Evolutionary conservation across 202 grass and related monocot genomes (phyloP).

Genomic region (Zizania palustris): DNA sequence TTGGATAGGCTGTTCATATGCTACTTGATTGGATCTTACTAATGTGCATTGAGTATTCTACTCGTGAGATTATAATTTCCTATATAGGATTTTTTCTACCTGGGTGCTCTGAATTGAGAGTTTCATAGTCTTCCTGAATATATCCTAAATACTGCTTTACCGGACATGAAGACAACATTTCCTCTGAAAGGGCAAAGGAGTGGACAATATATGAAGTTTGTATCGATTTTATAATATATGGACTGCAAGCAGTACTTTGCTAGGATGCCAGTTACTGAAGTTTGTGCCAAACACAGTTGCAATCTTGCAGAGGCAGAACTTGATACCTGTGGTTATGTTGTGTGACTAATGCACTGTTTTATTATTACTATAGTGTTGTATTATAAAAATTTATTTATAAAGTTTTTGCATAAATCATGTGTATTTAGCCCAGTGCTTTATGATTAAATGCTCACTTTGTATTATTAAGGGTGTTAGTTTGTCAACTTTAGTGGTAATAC

Average conservation of each 20-base stretch:
- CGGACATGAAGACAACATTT: constrained; percentile 3
- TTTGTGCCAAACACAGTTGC: not conserved
- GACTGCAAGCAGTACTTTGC: not conserved
- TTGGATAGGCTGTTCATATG: not conserved
- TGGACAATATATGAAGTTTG: constrained; percentile 7
- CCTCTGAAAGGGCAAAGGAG: not conserved
- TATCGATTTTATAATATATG: not conserved
- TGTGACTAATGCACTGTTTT: not conserved
- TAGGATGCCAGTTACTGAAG: not conserved
- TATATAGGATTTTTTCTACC: not conserved
- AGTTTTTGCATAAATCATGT: constrained; percentile 7
- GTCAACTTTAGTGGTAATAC: not conserved
- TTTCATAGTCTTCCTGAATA: constrained; percentile 6
- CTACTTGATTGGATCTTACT: not conserved
- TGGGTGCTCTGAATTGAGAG: not conserved
- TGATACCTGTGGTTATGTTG: constrained; percentile 9
- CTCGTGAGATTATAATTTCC: not conserved
- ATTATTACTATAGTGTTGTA: not conserved
- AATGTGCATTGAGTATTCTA: not conserved
- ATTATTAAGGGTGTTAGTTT: not conserved
- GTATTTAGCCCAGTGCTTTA: not conserved
- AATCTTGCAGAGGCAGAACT: not conserved
- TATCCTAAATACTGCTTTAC: not conserved
- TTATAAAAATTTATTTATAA: constrained; percentile 13
- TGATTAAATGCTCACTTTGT: not conserved